Percentiles rank a stretch among this genome's conserved stretches.
These are phyloP conservation scores for Malassezia sp. DNA, from an alignment of 1,284 basidiomycete species.

Conservation along the genomic window DNA sequence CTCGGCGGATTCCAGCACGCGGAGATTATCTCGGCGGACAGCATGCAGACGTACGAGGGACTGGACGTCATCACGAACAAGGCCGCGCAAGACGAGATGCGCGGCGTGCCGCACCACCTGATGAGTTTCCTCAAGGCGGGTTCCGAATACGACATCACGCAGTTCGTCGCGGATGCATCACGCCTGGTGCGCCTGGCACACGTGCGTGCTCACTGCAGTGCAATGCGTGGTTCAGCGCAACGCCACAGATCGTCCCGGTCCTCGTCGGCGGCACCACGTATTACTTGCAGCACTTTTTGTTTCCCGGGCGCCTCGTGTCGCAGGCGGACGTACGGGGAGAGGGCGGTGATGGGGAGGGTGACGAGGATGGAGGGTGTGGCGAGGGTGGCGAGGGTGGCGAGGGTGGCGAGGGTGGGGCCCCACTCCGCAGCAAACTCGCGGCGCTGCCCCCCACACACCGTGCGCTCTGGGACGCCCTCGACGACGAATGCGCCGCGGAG, in stretches of 20 bases:
- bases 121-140: constrained; percentile 76
- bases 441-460: neutral
- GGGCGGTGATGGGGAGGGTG: neutral
- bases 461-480: constrained; percentile 6
- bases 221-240: constrained; percentile 53
- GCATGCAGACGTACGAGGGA: constrained; percentile 95
- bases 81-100: constrained; percentile 62
- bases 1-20: too few relatives aligned
- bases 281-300: constrained; percentile 79
- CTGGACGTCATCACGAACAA: constrained; percentile 95
- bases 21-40: constrained; percentile 80
- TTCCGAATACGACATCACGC: constrained; percentile 61
- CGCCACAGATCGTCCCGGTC: constrained; percentile 65
- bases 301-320: constrained; percentile 47
- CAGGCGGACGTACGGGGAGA: neutral
- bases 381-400: neutral
- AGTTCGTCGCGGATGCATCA: constrained; percentile 46
- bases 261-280: constrained; percentile 91
- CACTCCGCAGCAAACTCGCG: too few relatives aligned
- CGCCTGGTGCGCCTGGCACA: constrained; percentile 11
- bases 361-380: too few relatives aligned
- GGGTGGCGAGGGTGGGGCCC: too few relatives aligned
- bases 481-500: neutral
- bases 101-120: constrained; percentile 73
- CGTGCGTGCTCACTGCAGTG: constrained; percentile 49